A percentile compares a stretch with the other conserved stretches of the same genome.
Conservation (phyloP, 2,329 filamentous ascomycete genomes). For the Pestalotiopsis sp. region DNA sequence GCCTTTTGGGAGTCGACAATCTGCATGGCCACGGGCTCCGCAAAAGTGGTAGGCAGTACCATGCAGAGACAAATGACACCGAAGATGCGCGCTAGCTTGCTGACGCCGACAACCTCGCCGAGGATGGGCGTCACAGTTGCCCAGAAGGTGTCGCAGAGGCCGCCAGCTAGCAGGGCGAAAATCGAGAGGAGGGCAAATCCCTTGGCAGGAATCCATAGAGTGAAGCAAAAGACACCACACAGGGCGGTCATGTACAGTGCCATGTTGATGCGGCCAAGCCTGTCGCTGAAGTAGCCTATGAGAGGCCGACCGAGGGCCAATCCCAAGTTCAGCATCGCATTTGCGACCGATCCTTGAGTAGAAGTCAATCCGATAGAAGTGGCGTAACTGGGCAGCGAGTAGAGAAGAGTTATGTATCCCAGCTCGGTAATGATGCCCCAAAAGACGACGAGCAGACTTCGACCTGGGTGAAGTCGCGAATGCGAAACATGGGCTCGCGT, state of each 20-base stretch:
- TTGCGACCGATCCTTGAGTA: constrained; percentile 61
- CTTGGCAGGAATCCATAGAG: constrained; percentile 62
- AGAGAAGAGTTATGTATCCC: constrained; percentile 65
- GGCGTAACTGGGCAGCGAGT: constrained; percentile 64
- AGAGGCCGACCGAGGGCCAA: constrained; percentile 59
- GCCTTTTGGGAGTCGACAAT: constrained; percentile 34
- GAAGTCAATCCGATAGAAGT: constrained; percentile 56
- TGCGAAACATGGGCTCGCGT: constrained; percentile 52
- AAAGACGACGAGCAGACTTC: constrained; percentile 58
- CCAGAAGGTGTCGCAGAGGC: constrained; percentile 62
- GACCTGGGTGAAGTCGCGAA: constrained; percentile 48
- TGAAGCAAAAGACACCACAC: constrained; percentile 57
- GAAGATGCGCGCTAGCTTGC: constrained; percentile 55
- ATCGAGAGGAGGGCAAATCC: constrained; percentile 58
- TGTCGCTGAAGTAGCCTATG: constrained; percentile 63
- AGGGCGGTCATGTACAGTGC: constrained; percentile 54
- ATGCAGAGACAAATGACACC: constrained; percentile 60
- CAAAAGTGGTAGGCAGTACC: constrained; percentile 53
- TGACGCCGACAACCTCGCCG: constrained; percentile 61
- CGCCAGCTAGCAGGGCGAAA: constrained; percentile 59
- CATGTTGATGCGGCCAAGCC: constrained; percentile 61
- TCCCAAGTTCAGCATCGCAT: constrained; percentile 63
- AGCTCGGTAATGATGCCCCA: constrained; percentile 64
- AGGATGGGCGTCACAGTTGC: constrained; percentile 57
- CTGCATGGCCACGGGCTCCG: constrained; percentile 51